A percentile compares a stretch with the other conserved stretches of the same genome.
phyloP scores from a whole-genome alignment of 129 eudicot genomes.

The Tanacetum coccineum region DNA sequence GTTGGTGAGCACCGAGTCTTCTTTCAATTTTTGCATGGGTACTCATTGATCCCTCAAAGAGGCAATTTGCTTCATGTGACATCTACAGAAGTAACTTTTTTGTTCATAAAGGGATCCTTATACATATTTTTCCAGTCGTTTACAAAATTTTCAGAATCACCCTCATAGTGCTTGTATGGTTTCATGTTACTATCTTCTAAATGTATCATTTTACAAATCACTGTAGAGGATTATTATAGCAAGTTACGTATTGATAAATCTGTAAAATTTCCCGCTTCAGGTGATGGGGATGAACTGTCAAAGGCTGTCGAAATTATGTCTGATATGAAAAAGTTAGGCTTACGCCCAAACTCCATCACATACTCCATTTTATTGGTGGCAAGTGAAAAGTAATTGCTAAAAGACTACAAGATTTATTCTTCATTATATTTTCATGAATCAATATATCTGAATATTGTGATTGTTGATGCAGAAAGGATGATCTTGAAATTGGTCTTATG shows the following conservation, averaged over 20 bases:
- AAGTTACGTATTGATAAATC: neutral
- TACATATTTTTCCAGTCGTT: neutral
- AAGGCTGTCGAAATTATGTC: slow-evolving; percentile 71
- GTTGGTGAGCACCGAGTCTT: too few species aligned
- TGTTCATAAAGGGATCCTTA: neutral
- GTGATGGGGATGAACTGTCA: slow-evolving; percentile 72
- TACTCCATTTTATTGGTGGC: slow-evolving; percentile 88
- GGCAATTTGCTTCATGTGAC: too few species aligned
- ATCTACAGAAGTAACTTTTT: neutral
- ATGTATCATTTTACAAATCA: neutral
- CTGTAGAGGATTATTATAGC: neutral
- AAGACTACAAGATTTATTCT: neutral
- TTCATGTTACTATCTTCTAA: neutral
- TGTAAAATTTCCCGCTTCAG: slow-evolving; percentile 44
- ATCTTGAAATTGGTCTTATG: slow-evolving; percentile 76
- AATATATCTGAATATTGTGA: slow-evolving; percentile 9
- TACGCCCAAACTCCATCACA: slow-evolving; percentile 76
- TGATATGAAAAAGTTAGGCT: slow-evolving; percentile 68
- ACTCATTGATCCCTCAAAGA: too few species aligned
- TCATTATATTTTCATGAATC: slow-evolving; percentile 16
- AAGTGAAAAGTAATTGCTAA: slow-evolving; percentile 77
- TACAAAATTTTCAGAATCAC: neutral
- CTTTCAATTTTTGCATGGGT: too few species aligned
- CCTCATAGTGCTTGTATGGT: neutral
- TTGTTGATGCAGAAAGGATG: slow-evolving; percentile 60